Percentiles rank a stretch among this genome's conserved stretches.
Evolutionary conservation across 192 early-diverging fungal genomes (phyloP).

Genomic region (Dimargaris xerosporica): DNA sequence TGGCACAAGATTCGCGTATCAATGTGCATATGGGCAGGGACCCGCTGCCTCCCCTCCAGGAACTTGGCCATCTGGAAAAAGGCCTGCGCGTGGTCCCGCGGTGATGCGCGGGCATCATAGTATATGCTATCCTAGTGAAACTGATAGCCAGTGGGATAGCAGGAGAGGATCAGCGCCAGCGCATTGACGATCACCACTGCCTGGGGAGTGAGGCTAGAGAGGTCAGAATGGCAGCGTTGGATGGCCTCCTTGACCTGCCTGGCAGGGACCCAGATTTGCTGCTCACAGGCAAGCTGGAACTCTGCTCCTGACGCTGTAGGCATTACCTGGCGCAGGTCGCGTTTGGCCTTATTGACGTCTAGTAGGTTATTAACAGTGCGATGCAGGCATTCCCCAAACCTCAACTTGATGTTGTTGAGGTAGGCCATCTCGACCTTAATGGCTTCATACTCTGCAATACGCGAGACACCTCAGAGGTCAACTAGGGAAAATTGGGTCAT

Average conservation of each 20-base stretch:
- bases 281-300: too few species aligned
- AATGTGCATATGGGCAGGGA: constrained; percentile 3
- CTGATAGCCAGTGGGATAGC: background rate
- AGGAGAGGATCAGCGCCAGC: background rate
- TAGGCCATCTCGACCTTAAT: constrained; percentile 7
- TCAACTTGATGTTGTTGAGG: background rate
- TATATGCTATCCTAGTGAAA: background rate
- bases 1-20: background rate
- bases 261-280: too few species aligned
- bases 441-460: background rate
- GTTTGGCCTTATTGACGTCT: background rate
- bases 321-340: background rate
- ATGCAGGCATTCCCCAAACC: constrained; percentile 4
- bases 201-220: background rate
- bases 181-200: background rate
- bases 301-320: background rate
- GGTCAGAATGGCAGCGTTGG: background rate
- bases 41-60: background rate
- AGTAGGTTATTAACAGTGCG: background rate
- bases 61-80: background rate
- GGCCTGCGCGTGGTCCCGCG: background rate
- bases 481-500: background rate
- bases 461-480: background rate
- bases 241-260: background rate
- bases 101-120: constrained; percentile 5